Evolutionary conservation across 768 basidiomycete genomes (phyloP).

Genomic region (Russula dissimulans): DNA sequence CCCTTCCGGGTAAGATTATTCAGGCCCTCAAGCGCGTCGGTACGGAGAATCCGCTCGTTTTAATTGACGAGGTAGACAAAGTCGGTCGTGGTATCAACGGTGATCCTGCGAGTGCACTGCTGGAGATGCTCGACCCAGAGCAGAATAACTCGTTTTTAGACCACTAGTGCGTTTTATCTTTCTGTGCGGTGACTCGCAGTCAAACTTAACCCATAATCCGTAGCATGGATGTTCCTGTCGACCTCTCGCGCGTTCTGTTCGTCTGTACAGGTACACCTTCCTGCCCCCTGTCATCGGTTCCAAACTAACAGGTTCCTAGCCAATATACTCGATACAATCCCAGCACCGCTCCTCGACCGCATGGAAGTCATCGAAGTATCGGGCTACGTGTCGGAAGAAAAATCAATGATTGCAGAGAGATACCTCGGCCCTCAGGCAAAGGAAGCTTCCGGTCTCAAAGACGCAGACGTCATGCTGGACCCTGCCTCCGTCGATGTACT

Average conservation of each 20-base stretch:
- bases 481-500: slow-evolving; percentile 71
- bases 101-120: slow-evolving; percentile 81
- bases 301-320: slow-evolving; percentile 32
- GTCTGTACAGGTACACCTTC: slow-evolving; percentile 68
- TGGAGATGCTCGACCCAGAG: slow-evolving; percentile 93
- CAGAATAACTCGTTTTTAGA: slow-evolving; percentile 93
- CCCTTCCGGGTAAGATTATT: slow-evolving; percentile 90
- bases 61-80: slow-evolving; percentile 96
- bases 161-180: slow-evolving; percentile 62
- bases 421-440: slow-evolving; percentile 92
- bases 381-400: slow-evolving; percentile 92
- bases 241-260: slow-evolving; percentile 91
- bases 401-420: slow-evolving; percentile 74
- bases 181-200: background rate
- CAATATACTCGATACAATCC: slow-evolving; percentile 88
- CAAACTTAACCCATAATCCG: background rate
- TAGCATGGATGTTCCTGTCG: slow-evolving; percentile 95
- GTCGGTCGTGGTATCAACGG: slow-evolving; percentile 87
- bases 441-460: slow-evolving; percentile 78
- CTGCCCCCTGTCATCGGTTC: background rate
- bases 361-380: slow-evolving; percentile 96
- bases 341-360: slow-evolving; percentile 85
- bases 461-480: slow-evolving; percentile 74
- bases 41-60: slow-evolving; percentile 86
- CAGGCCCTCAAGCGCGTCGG: slow-evolving; percentile 90